phyloP scores from a whole-genome alignment of 2,329 filamentous ascomycete species.

The Pseudonectria buxi region DNA sequence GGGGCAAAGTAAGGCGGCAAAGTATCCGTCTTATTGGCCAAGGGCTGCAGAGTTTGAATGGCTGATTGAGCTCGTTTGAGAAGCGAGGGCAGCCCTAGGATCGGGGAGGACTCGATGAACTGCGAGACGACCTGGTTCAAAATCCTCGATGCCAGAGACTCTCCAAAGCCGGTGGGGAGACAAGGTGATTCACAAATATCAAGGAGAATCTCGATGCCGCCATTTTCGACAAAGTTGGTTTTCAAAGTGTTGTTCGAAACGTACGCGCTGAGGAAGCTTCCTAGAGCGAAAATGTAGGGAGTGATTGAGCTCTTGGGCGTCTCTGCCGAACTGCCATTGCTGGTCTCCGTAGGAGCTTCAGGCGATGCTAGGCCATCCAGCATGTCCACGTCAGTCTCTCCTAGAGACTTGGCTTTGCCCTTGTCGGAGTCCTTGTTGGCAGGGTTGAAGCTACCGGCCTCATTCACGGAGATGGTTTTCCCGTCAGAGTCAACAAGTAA shows the following conservation, averaged over 20 bases:
- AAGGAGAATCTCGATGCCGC: conserved; percentile 76
- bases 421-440: conserved; percentile 25
- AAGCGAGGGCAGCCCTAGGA: conserved; percentile 75
- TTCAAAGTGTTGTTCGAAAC: conserved; percentile 69
- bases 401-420: conserved; percentile 32
- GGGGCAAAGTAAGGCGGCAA: conserved; percentile 63
- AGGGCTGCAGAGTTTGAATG: conserved; percentile 59
- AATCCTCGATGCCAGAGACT: conserved; percentile 59
- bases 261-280: conserved; percentile 69
- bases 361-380: conserved; percentile 38
- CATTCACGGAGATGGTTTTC: conserved; percentile 45
- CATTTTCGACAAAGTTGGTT: conserved; percentile 65
- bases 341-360: conserved; percentile 8
- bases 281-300: conserved; percentile 67
- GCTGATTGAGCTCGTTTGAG: conserved; percentile 66
- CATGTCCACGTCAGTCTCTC: conserved; percentile 58
- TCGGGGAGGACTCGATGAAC: conserved; percentile 72
- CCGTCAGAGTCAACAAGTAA: conserved; percentile 55
- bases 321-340: conserved; percentile 13
- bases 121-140: conserved; percentile 68
- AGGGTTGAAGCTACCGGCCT: conserved; percentile 37
- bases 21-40: conserved; percentile 47
- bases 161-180: conserved; percentile 56
- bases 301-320: conserved; percentile 38
- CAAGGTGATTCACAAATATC: conserved; percentile 79